A percentile compares a stretch with the other conserved stretches of the same genome.
Evolutionary conservation across 257 asterid species (phyloP).

Genomic region (Solanum etuberosum): DNA sequence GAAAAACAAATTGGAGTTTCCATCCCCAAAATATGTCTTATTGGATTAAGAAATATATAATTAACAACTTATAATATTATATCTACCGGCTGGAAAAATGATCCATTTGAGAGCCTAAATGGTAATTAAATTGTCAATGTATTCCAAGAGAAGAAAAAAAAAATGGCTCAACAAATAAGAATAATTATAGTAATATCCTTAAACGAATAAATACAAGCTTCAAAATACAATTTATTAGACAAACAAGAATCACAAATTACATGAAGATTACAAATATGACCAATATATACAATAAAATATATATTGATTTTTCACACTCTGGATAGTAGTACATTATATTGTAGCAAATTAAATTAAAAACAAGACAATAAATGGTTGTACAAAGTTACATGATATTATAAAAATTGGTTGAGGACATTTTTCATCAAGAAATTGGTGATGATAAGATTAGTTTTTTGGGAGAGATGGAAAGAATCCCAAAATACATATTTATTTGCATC

Average conservation of each 20-base stretch:
- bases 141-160: background rate
- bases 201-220: background rate
- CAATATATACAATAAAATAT: background rate
- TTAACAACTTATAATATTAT: too few species aligned
- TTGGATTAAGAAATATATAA: background rate
- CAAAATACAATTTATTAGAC: background rate
- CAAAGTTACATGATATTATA: background rate
- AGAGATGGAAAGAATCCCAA: constrained; percentile 95
- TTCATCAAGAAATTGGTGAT: constrained; percentile 42
- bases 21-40: background rate
- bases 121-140: background rate
- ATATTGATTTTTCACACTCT: background rate
- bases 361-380: background rate
- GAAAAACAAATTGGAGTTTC: background rate
- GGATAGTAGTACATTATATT: background rate
- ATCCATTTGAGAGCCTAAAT: background rate
- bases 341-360: background rate
- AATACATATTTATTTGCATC: constrained; percentile 75
- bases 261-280: background rate
- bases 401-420: constrained; percentile 28
- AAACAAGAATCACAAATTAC: background rate
- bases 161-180: background rate
- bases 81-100: too few species aligned
- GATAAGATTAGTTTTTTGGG: constrained; percentile 51
- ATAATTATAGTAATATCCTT: background rate